Evolutionary conservation across 2,329 filamentous ascomycete species (phyloP).

Genomic region (Botrytis medusae): DNA sequence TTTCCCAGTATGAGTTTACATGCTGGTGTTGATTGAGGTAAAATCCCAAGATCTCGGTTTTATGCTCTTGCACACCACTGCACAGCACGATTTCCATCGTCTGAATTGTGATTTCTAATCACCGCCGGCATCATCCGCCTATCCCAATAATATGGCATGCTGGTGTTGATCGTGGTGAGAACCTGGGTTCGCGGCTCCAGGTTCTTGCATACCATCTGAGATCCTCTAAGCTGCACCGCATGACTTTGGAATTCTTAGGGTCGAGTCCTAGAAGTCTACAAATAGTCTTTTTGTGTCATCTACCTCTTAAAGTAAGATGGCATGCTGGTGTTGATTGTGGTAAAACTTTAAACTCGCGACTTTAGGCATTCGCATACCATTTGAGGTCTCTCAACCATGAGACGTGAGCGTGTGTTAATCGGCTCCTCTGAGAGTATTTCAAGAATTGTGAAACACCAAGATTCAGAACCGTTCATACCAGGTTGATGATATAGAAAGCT

Average conservation of each 20-base stretch:
- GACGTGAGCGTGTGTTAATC: not conserved
- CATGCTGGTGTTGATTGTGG: not conserved
- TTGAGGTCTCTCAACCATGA: not conserved
- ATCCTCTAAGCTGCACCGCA: not conserved
- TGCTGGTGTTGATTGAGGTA: not conserved
- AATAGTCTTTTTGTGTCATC: no score
- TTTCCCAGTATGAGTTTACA: no score
- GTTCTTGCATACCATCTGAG: not conserved
- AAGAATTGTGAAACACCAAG: no score
- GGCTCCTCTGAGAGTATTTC: no score
- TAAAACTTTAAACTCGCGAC: not conserved
- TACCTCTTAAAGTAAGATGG: not conserved
- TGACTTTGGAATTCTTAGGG: not conserved
- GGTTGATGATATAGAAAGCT: not conserved
- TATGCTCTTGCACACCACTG: not conserved
- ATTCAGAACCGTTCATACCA: not conserved
- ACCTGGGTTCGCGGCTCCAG: no score
- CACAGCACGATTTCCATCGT: not conserved
- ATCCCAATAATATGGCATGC: not conserved
- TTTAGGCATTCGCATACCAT: not conserved
- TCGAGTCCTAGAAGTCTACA: not conserved
- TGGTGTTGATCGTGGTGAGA: not conserved
- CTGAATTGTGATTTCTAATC: conserved; percentile 11
- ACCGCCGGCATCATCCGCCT: conserved; percentile 29
- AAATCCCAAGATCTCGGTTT: not conserved